phyloP scores from a whole-genome alignment of 2,329 filamentous ascomycete genomes.

The Xylaria sp. region DNA sequence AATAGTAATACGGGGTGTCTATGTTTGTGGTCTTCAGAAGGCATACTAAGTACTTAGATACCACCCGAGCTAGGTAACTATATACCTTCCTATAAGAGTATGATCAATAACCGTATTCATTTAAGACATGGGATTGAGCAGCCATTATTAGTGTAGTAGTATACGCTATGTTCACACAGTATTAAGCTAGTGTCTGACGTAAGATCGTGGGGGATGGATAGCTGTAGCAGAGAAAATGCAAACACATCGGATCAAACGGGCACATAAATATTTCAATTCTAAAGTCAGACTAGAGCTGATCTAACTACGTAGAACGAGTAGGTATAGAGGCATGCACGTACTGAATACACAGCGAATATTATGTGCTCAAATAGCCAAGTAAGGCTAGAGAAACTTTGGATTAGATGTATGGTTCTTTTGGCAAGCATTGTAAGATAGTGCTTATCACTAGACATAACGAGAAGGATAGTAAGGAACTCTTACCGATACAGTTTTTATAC shows the following conservation, averaged over 20 bases:
- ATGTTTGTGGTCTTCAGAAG: slow-evolving; percentile 3
- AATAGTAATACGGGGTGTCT: not conserved
- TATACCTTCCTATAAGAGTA: slow-evolving; percentile 16
- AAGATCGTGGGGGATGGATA: slow-evolving; percentile 1
- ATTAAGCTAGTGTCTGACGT: slow-evolving; percentile 7
- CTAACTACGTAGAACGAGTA: not conserved
- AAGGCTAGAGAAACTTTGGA: not conserved
- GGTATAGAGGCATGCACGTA: not conserved
- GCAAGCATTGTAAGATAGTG: not conserved
- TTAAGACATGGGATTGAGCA: slow-evolving; percentile 6
- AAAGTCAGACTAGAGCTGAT: not conserved
- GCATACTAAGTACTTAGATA: not conserved
- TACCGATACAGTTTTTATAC: not conserved
- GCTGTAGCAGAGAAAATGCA: not conserved
- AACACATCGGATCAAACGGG: not conserved
- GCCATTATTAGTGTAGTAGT: not conserved
- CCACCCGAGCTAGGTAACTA: slow-evolving; percentile 8
- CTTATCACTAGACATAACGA: not conserved
- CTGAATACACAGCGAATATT: not conserved
- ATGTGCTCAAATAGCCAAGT: not conserved
- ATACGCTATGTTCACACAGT: not conserved
- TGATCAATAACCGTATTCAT: not conserved
- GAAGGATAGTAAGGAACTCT: not conserved
- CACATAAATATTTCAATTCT: not conserved
- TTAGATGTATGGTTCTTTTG: not conserved